Percentiles rank a stretch among this genome's conserved stretches.
phyloP scores from a whole-genome alignment of 2,329 filamentous ascomycete species.

The Diaporthe citri region DNA sequence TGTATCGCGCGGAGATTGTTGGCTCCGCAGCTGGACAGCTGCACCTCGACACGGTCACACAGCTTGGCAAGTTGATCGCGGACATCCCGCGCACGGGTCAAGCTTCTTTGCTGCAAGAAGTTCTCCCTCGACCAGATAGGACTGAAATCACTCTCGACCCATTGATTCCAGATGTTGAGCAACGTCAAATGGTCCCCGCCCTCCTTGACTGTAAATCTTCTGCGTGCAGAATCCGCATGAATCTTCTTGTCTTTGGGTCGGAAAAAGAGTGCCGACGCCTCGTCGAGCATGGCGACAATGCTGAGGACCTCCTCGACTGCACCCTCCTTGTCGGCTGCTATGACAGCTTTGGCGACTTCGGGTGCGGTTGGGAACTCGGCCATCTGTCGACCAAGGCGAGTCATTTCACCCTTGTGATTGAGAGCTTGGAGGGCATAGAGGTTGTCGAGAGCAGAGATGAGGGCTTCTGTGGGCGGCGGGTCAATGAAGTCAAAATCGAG shows the following conservation, averaged over 20 bases:
- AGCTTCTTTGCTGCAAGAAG: slow-evolving; percentile 90
- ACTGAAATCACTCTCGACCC: slow-evolving; percentile 91
- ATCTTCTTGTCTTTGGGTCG: slow-evolving; percentile 97
- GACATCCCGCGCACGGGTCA: slow-evolving; percentile 90
- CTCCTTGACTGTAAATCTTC: slow-evolving; percentile 89
- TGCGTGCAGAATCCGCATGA: slow-evolving; percentile 90
- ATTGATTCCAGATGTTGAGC: slow-evolving; percentile 95
- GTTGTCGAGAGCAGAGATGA: slow-evolving; percentile 90
- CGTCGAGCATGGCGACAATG: slow-evolving; percentile 93
- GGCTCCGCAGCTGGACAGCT: slow-evolving; percentile 75
- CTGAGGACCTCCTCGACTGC: slow-evolving; percentile 94
- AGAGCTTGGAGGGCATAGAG: slow-evolving; percentile 91
- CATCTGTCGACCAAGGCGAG: slow-evolving; percentile 93
- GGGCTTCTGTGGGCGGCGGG: slow-evolving; percentile 87
- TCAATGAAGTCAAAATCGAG: slow-evolving; percentile 98
- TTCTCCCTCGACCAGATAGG: slow-evolving; percentile 92
- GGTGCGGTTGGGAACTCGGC: slow-evolving; percentile 94
- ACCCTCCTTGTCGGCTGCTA: slow-evolving; percentile 90
- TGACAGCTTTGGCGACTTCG: slow-evolving; percentile 89
- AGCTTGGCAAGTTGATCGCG: slow-evolving; percentile 92
- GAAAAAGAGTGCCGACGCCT: slow-evolving; percentile 91
- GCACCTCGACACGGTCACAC: slow-evolving; percentile 92
- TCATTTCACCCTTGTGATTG: slow-evolving; percentile 89
- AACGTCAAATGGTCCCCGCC: slow-evolving; percentile 91
- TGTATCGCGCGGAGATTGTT: slow-evolving; percentile 83